Percentiles rank a stretch among this genome's conserved stretches.
phyloP scores from a whole-genome alignment of 2,329 filamentous ascomycete species.

The Aspergillus alliaceus region DNA sequence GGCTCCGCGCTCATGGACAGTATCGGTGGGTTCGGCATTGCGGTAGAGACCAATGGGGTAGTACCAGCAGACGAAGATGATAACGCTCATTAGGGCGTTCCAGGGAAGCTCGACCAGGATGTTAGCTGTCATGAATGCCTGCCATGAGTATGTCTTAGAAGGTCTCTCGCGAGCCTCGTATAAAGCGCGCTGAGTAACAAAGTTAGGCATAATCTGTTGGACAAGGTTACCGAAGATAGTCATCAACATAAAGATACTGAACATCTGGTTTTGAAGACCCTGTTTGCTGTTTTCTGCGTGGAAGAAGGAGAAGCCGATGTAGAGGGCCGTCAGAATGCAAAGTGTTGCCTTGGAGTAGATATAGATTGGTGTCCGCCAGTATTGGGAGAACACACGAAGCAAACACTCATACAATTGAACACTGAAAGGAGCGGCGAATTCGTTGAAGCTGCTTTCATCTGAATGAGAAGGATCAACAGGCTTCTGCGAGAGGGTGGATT shows the following conservation, averaged over 20 bases:
- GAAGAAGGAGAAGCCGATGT: slow-evolving; percentile 84
- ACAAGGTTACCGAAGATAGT: slow-evolving; percentile 70
- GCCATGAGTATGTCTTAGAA: slow-evolving; percentile 73
- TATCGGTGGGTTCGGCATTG: slow-evolving; percentile 40
- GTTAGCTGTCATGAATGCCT: slow-evolving; percentile 69
- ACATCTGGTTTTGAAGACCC: slow-evolving; percentile 88
- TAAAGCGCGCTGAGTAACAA: slow-evolving; percentile 58
- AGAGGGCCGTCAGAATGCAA: slow-evolving; percentile 66
- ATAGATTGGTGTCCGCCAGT: slow-evolving; percentile 87
- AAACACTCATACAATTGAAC: slow-evolving; percentile 68
- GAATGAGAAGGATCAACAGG: slow-evolving; percentile 34
- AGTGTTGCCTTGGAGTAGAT: slow-evolving; percentile 80
- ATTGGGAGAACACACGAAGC: slow-evolving; percentile 80
- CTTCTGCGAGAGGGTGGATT: slow-evolving; percentile 42
- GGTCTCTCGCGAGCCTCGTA: slow-evolving; percentile 63
- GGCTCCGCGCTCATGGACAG: slow-evolving; percentile 56
- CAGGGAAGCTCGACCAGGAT: slow-evolving; percentile 72
- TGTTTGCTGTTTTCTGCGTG: slow-evolving; percentile 71
- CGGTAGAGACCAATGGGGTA: slow-evolving; percentile 58
- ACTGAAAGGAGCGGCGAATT: slow-evolving; percentile 77
- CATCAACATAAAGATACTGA: slow-evolving; percentile 80
- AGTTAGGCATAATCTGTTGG: slow-evolving; percentile 59
- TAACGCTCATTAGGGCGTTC: slow-evolving; percentile 60
- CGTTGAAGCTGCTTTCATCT: slow-evolving; percentile 62
- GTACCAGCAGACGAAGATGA: slow-evolving; percentile 68